phyloP scores from a whole-genome alignment of 2,329 filamentous ascomycete species.

The Neonectria ditissima region DNA sequence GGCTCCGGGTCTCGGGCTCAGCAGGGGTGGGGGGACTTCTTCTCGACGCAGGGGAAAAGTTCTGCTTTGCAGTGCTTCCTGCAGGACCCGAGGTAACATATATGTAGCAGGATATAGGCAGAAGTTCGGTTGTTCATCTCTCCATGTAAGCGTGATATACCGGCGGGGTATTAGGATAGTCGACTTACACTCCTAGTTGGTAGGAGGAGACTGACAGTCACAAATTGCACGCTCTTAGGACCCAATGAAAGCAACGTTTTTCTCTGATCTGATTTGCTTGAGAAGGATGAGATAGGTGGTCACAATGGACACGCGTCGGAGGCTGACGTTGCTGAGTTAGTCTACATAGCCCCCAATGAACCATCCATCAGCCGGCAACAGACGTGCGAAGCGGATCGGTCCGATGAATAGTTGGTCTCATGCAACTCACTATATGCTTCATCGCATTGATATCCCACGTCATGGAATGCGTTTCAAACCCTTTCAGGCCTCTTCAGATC shows the following conservation, averaged over 20 bases:
- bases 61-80: background rate
- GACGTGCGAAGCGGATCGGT: background rate
- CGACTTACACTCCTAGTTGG: background rate
- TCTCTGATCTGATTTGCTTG: background rate
- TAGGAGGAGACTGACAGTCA: background rate
- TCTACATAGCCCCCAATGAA: background rate
- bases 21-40: constrained; percentile 10
- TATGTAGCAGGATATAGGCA: background rate
- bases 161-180: background rate
- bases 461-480: background rate
- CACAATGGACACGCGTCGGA: background rate
- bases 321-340: background rate
- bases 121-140: background rate
- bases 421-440: background rate
- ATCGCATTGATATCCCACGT: background rate
- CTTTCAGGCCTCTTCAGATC: background rate
- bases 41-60: constrained; percentile 16
- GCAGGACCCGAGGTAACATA: background rate
- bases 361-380: background rate
- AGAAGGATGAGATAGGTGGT: background rate
- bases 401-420: constrained; percentile 1
- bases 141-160: background rate
- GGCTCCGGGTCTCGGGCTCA: constrained; percentile 31
- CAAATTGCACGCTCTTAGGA: background rate
- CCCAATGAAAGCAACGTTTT: background rate